phyloP scores from a whole-genome alignment of 257 asterid genomes.

The Nicotiana tomentosiformis region DNA sequence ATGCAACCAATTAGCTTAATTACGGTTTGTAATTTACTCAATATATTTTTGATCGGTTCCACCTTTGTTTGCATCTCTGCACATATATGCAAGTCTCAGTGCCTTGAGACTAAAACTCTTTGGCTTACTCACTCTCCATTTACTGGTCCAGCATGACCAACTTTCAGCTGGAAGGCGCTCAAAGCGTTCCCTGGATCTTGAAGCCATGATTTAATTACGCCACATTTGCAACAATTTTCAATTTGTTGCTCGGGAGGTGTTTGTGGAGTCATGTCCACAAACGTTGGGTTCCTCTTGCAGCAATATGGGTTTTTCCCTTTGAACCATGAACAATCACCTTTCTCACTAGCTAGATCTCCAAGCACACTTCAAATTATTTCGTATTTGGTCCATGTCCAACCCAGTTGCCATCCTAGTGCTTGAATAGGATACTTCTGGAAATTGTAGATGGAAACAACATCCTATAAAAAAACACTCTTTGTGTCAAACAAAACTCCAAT shows the following conservation, averaged over 20 bases:
- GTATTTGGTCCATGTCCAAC: conserved; percentile 45
- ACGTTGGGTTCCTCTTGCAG: conserved; percentile 30
- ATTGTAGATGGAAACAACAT: conserved; percentile 34
- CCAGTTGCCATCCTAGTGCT: conserved; percentile 43
- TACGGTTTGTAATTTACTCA: conserved; percentile 25
- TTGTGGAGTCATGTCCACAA: conserved; percentile 41
- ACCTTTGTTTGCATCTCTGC: conserved; percentile 36
- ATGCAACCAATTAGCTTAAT: neutral
- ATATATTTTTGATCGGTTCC: conserved; percentile 32
- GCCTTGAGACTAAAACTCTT: conserved; percentile 33
- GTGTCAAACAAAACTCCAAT: neutral
- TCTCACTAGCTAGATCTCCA: conserved; percentile 44
- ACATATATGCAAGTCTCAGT: conserved; percentile 44
- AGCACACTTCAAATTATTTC: conserved; percentile 41
- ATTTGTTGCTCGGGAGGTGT: conserved; percentile 39
- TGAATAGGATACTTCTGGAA: conserved; percentile 37
- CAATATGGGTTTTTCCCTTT: conserved; percentile 34
- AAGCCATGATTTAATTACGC: conserved; percentile 37
- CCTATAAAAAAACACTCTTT: conserved; percentile 12
- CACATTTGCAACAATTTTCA: conserved; percentile 51
- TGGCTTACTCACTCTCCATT: conserved; percentile 34
- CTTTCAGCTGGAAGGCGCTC: conserved; percentile 33
- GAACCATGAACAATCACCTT: conserved; percentile 49
- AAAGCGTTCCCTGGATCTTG: conserved; percentile 31
- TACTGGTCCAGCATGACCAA: conserved; percentile 39